A percentile compares a stretch with the other conserved stretches of the same genome.
phyloP scores from a whole-genome alignment of 257 asterid species.

The Nyctanthes arbortristis region DNA sequence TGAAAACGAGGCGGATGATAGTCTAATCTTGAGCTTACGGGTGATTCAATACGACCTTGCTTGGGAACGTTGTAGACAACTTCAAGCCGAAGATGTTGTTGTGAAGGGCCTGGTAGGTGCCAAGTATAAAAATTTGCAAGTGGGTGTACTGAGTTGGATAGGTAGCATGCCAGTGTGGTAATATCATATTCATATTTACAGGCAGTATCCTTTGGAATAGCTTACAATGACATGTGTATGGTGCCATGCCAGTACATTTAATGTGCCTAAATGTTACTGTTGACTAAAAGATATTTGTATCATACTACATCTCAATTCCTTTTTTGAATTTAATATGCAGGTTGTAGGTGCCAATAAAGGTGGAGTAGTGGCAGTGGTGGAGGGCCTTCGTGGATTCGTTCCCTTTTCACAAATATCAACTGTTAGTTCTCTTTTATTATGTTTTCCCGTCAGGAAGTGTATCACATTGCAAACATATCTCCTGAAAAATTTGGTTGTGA shows the following conservation, averaged over 20 bases:
- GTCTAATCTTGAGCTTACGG: slow-evolving; percentile 85
- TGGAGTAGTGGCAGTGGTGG: slow-evolving; percentile 87
- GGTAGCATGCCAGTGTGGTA: slow-evolving; percentile 8
- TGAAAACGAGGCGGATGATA: slow-evolving; percentile 76
- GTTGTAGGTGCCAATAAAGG: slow-evolving; percentile 95
- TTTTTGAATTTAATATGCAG: slow-evolving; percentile 42
- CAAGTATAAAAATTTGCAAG: neutral
- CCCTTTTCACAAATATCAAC: slow-evolving; percentile 94
- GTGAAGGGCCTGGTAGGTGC: slow-evolving; percentile 82
- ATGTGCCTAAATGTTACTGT: neutral
- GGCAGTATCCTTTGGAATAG: slow-evolving; percentile 2
- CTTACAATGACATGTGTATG: neutral
- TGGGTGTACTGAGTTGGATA: slow-evolving; percentile 3
- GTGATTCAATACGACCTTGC: slow-evolving; percentile 85
- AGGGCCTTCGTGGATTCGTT: slow-evolving; percentile 92
- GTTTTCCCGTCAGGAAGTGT: neutral
- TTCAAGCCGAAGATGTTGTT: slow-evolving; percentile 97
- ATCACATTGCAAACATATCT: neutral
- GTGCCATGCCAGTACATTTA: neutral
- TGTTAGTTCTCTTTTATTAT: slow-evolving; percentile 40
- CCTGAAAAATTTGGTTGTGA: neutral
- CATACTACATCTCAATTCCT: slow-evolving; percentile 1
- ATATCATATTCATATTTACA: neutral
- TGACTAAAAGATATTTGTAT: neutral
- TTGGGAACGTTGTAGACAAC: slow-evolving; percentile 96